Percentiles rank a stretch among this genome's conserved stretches.
These are phyloP conservation scores for Cyclaneusma minus DNA, from an alignment of 2,329 filamentous ascomycete species.

Conservation along the genomic window DNA sequence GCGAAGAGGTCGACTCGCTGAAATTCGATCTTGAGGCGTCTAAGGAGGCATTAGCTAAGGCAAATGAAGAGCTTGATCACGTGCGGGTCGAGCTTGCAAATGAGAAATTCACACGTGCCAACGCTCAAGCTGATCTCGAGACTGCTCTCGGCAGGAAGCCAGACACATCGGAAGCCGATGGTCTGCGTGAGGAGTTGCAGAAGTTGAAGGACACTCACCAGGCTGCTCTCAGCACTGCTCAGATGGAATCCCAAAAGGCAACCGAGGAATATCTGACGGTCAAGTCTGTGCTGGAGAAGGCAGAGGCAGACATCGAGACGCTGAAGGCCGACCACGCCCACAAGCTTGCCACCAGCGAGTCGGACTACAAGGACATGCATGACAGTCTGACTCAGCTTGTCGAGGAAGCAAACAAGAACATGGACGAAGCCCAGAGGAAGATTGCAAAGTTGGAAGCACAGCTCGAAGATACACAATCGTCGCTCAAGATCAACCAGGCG, in stretches of 20 bases:
- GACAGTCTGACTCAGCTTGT: conserved; percentile 44
- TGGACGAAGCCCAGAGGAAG: conserved; percentile 19
- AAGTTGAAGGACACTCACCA: conserved; percentile 30
- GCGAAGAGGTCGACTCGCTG: conserved; percentile 13
- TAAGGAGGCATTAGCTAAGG: conserved; percentile 29
- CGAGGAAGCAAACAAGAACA: conserved; percentile 32
- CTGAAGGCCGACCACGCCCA: conserved; percentile 34
- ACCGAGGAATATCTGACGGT: conserved; percentile 24
- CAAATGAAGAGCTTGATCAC: conserved; percentile 11
- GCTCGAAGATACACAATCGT: conserved; percentile 25
- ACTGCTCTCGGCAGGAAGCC: conserved; percentile 37
- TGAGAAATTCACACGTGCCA: conserved; percentile 44
- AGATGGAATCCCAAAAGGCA: conserved; percentile 19
- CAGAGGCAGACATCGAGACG: conserved; percentile 33
- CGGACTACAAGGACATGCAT: conserved; percentile 48
- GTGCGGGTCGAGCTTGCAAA: conserved; percentile 31
- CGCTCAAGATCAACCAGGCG: conserved; percentile 36
- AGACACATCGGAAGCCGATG: conserved; percentile 38
- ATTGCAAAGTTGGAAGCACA: conserved; percentile 10
- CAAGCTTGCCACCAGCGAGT: conserved; percentile 35
- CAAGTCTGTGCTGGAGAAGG: conserved; percentile 16
- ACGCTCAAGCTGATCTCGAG: conserved; percentile 44
- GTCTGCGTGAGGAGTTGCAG: conserved; percentile 33
- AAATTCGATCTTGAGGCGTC: conserved; percentile 20
- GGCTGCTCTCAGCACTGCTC: conserved; percentile 21